A percentile compares a stretch with the other conserved stretches of the same genome.
These are phyloP conservation scores for Umbelopsis vinacea DNA, from an alignment of 192 early-diverging fungal species.

Conservation along the genomic window DNA sequence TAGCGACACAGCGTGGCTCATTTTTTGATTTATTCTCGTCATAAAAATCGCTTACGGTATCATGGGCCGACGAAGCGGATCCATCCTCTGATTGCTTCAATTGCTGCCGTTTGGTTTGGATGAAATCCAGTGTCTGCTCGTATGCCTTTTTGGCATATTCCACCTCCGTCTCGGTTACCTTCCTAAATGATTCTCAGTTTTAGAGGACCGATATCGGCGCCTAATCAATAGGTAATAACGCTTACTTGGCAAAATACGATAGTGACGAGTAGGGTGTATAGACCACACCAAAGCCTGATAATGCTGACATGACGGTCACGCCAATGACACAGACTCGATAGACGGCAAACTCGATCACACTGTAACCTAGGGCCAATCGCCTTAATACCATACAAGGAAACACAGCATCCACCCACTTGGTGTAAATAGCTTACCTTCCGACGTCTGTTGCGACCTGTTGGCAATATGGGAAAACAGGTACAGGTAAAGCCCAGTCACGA, in stretches of 20 bases:
- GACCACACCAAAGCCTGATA: slow-evolving; percentile 95
- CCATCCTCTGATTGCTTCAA: neutral
- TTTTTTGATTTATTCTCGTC: neutral
- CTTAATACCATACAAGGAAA: neutral
- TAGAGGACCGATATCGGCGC: neutral
- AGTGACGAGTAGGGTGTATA: slow-evolving; percentile 89
- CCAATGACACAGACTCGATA: slow-evolving; percentile 88
- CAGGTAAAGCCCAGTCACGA: slow-evolving; percentile 5
- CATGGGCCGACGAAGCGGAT: neutral
- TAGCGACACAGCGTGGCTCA: neutral
- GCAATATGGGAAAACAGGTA: slow-evolving; percentile 13
- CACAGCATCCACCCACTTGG: neutral
- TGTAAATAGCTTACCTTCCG: neutral
- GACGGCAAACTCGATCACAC: slow-evolving; percentile 71
- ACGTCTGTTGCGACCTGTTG: neutral
- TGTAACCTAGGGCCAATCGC: slow-evolving; percentile 24
- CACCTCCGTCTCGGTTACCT: slow-evolving; percentile 54
- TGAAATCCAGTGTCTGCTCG: slow-evolving; percentile 42
- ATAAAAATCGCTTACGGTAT: neutral
- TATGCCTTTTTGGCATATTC: slow-evolving; percentile 69
- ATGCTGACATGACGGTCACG: slow-evolving; percentile 89
- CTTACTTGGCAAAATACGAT: slow-evolving; percentile 77
- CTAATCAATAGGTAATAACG: neutral
- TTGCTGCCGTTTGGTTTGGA: neutral
- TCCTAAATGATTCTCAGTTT: slow-evolving; percentile 24